Base-by-base conservation (phyloP, 345 rosid species). In the Fremontodendron californicum region DNA sequence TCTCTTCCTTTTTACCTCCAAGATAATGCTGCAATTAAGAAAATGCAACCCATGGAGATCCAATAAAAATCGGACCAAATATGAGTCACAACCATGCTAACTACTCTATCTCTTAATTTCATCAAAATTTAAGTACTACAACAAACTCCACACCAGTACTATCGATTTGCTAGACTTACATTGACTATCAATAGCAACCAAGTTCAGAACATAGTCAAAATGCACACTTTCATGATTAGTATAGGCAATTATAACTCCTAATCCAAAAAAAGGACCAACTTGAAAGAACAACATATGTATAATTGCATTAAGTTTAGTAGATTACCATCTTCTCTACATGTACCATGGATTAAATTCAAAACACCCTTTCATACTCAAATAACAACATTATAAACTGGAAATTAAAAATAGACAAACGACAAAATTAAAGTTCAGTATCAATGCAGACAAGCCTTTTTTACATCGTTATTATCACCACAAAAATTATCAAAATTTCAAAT, bases 1-100 rank as follows among this genome's bases (percentile, higher is more conserved):
- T 84, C 82, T 74, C 86, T 81, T 84, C 75, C 77, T 85, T 78
- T 83, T 83, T 86, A 82, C 82, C 88, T 81, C 85, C 87, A 80
- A 87, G 75, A 86, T 67, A 86, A 83, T 78, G 86, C 93, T 86
- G 92, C 90, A 83, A 74, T 78, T 84, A 85, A 81, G 79, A 83
- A 80, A 84, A 87, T 78, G 77, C 82, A 86, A 87, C 84, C 81
- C 81, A 74, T 75, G 81, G 83, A 81, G 81, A 87, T 86, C 84
- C 61, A 55, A 74, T 55, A 62, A 49, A 66, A 86, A 77, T 71
- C 62, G 74, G 35, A 72, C 57, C 81, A 78, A 84, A 75, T 33
- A 82, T 55, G 75, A 76, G 70, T 71, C 75, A 73, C 48, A 82
- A 61, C 54, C 60, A 81, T 27, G 60, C 77, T 70, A 40, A 75